A percentile compares a stretch with the other conserved stretches of the same genome.
Conservation (phyloP, 2,329 filamentous ascomycete genomes). For the Corynespora cassiicola region DNA sequence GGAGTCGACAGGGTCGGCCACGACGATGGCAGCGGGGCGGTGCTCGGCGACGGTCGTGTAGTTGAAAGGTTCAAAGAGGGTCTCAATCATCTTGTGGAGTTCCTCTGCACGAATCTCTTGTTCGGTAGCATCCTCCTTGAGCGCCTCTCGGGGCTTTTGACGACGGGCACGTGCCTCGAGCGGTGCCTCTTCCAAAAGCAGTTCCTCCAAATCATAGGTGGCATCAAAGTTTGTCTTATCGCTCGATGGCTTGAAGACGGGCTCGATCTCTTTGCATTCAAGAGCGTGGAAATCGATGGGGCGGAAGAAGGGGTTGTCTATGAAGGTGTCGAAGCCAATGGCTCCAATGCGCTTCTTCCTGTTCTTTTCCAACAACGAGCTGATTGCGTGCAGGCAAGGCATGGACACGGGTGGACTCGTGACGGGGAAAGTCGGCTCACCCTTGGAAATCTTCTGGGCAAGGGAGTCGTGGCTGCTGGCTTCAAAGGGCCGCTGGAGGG, state of each 20-base stretch:
- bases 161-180: constrained; percentile 89
- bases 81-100: constrained; percentile 91
- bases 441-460: constrained; percentile 79
- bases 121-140: constrained; percentile 93
- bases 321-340: constrained; percentile 82
- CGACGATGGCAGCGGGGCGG: constrained; percentile 54
- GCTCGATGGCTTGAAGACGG: constrained; percentile 89
- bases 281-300: constrained; percentile 83
- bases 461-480: constrained; percentile 84
- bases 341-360: constrained; percentile 82
- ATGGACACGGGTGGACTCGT: constrained; percentile 90
- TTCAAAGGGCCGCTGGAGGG: constrained; percentile 82
- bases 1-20: constrained; percentile 36
- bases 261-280: constrained; percentile 85
- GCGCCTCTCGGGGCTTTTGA: constrained; percentile 88
- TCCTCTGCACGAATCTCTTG: constrained; percentile 96
- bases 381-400: constrained; percentile 87
- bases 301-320: constrained; percentile 86
- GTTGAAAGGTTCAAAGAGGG: constrained; percentile 92
- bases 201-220: constrained; percentile 94
- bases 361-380: constrained; percentile 81
- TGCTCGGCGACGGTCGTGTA: constrained; percentile 85
- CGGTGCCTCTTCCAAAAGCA: constrained; percentile 92
- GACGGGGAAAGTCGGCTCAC: constrained; percentile 85
- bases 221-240: constrained; percentile 99